Evolutionary conservation across 164 flowering plant species (phyloP), one percentile per base, ranked within the genome.

Genomic region (Saururus chinensis): DNA sequence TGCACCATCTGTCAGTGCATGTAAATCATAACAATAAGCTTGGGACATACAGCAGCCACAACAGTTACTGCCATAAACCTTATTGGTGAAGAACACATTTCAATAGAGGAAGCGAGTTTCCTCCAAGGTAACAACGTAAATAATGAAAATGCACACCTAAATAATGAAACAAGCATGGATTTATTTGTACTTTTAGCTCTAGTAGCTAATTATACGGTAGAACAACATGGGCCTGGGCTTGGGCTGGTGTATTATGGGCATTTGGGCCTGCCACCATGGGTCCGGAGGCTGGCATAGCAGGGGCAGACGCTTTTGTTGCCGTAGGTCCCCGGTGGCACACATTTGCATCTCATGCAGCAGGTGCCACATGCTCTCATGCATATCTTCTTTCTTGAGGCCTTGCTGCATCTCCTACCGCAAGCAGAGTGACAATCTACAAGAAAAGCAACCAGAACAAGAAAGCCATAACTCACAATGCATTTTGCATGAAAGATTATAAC

Each of bases 261-360:
- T 17, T 72, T 72, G 45, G 68, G 57, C 63, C 52, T 72, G 59
- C 53, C 14, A 6, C 71, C 75, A 45, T 64, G 71, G 22, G 75
- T 71, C 21, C 7, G 60, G 64, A 82, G 77, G 51, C 62, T 60
- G 21, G 85, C 88, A 54, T 87, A 85, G 73, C 95, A 87, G 0
- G 95, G 90, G 68, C 95, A 85, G 0, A 55, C 65, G 10, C 61
- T 49, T 35, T 73, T 71, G 80, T 83, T 79, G 56, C 89, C 93
- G 17, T 74, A 83, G 45, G 95, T 83, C 10, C 95, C 95, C 0
- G 89, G 88, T 1, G 95, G 75, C 26, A 87, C 95, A 51, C 95
- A 85, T 16, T 77, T 67, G 80, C 95, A 85, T 30, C 69, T 68
- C 40, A 5, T 23, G 70, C 95, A 87, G 51, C 95, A 87, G 0